phyloP scores from a whole-genome alignment of 2,329 filamentous ascomycete genomes.

The Westerdykella ornata region DNA sequence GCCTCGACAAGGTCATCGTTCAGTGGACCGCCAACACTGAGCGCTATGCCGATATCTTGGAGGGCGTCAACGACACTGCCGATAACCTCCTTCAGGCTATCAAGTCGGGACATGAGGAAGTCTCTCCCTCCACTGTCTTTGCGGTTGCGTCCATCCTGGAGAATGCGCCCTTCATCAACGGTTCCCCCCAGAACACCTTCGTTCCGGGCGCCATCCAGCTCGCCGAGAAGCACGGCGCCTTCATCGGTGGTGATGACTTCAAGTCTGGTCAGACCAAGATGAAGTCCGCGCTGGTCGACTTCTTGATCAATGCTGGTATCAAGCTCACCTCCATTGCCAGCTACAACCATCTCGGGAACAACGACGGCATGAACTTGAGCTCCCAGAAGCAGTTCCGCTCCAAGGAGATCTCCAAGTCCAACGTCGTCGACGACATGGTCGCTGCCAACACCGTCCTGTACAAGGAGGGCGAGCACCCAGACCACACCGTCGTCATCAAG shows the following conservation, averaged over 20 bases:
- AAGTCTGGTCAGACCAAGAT: constrained; percentile 99
- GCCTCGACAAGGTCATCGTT: constrained; percentile 90
- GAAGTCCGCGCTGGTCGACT: constrained; percentile 98
- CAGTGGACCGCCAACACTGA: constrained; percentile 99
- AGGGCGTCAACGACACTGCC: constrained; percentile 91
- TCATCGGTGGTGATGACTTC: constrained; percentile 98
- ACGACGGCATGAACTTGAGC: constrained; percentile 97
- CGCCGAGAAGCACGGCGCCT: constrained; percentile 77
- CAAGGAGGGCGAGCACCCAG: constrained; percentile 84
- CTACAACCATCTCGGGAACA: constrained; percentile 99
- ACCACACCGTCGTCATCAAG: constrained; percentile 99
- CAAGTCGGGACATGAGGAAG: constrained; percentile 76
- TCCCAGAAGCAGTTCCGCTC: constrained; percentile 98
- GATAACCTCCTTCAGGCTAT: constrained; percentile 89
- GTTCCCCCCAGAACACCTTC: constrained; percentile 98
- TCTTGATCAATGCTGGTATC: constrained; percentile 97
- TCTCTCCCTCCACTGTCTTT: constrained; percentile 94
- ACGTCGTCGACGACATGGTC: constrained; percentile 99
- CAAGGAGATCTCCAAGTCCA: constrained; percentile 99
- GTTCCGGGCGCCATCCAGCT: constrained; percentile 87
- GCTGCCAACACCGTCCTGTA: constrained; percentile 90
- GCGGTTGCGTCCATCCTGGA: constrained; percentile 92
- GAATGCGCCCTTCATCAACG: constrained; percentile 91
- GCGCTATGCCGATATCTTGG: constrained; percentile 81
- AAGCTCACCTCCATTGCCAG: constrained; percentile 97